Evolutionary conservation across 257 asterid species (phyloP).

Genomic region (Eucommia ulmoides): DNA sequence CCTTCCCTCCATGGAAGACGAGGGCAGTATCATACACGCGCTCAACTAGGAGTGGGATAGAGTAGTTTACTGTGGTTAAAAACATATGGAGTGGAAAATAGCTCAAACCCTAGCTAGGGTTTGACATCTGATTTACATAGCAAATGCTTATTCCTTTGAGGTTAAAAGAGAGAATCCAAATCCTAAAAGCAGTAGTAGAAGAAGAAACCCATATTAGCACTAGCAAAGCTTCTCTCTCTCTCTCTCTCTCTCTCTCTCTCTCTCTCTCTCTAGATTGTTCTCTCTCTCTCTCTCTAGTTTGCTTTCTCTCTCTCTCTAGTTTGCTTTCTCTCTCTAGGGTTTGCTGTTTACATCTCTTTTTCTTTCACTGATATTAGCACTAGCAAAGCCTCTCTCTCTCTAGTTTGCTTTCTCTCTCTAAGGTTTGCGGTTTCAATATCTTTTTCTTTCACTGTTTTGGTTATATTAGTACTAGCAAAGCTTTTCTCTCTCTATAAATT

Average conservation of each 20-base stretch:
- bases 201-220: slow-evolving; percentile 1
- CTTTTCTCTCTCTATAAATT: no score
- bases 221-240: neutral
- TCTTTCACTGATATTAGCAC: no score
- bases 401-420: slow-evolving; percentile 11
- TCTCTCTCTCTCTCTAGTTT: no score
- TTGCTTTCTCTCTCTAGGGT: neutral
- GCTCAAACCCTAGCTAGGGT: slow-evolving; percentile 10
- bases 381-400: no score
- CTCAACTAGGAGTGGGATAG: neutral
- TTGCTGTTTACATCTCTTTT: no score
- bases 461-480: no score
- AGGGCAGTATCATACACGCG: neutral
- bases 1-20: no score
- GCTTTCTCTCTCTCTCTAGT: no score
- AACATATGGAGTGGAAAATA: slow-evolving; percentile 10
- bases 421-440: slow-evolving; percentile 14
- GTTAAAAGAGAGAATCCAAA: slow-evolving; percentile 12
- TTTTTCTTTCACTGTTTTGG: slow-evolving; percentile 9
- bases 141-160: slow-evolving; percentile 9
- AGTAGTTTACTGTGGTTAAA: slow-evolving; percentile 4
- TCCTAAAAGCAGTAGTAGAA: neutral
- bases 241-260: neutral
- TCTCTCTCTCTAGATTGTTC: no score
- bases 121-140: neutral